Evolutionary conservation across 2,329 filamentous ascomycete species (phyloP).

Genomic region (Endoconidiophora laricicola): DNA sequence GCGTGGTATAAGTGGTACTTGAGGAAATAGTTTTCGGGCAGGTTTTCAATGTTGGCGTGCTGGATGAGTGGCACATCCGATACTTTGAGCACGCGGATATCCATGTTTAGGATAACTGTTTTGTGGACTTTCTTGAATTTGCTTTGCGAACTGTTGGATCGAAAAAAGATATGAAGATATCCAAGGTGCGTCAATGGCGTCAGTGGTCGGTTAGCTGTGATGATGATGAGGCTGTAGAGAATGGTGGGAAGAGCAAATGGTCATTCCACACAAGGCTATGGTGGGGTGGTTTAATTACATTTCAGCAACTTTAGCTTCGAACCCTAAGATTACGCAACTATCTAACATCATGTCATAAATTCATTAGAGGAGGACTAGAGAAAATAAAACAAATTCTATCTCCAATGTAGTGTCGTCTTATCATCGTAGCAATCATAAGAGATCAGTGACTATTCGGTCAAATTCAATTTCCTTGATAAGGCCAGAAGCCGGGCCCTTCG

Average conservation of each 20-base stretch:
- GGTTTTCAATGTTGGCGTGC: conserved; percentile 95
- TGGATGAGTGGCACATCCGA: conserved; percentile 85
- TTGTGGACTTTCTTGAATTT: not conserved
- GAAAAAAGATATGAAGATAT: not conserved
- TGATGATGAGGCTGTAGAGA: not conserved
- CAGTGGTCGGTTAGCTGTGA: not conserved
- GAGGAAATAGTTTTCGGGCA: conserved; percentile 98
- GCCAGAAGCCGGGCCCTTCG: too few species aligned
- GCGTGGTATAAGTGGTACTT: conserved; percentile 99
- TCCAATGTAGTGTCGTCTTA: too few species aligned
- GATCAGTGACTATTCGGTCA: too few species aligned
- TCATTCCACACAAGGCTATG: not conserved
- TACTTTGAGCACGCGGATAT: conserved; percentile 73
- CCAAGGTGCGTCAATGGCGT: conserved; percentile 5
- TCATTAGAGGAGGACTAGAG: too few species aligned
- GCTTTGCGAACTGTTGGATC: not conserved
- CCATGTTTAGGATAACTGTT: conserved; percentile 36
- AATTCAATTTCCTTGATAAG: too few species aligned
- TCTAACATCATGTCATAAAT: too few species aligned
- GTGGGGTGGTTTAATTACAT: not conserved
- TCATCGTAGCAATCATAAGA: too few species aligned
- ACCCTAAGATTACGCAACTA: too few species aligned
- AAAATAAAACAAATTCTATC: too few species aligned
- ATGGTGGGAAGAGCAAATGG: too few species aligned
- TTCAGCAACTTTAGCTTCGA: too few species aligned